Conservation (phyloP, 306 rosid species). For the Albizia julibrissin region DNA sequence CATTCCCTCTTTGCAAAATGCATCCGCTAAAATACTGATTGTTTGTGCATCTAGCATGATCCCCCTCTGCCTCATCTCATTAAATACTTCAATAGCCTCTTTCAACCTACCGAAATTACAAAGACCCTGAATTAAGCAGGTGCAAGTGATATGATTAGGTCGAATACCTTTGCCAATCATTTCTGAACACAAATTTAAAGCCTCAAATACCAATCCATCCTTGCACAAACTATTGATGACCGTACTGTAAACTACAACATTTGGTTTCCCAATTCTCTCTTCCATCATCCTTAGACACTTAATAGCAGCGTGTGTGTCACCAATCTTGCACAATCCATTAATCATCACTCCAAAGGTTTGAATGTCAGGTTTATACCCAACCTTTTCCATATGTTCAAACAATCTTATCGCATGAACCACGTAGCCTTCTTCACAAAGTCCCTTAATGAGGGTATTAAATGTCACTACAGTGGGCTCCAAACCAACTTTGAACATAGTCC, state of each 20-base stretch:
- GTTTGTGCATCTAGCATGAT: not conserved
- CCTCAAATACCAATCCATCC: not conserved
- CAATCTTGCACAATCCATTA: slow-evolving; percentile 7
- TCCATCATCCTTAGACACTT: not conserved
- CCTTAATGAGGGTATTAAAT: not conserved
- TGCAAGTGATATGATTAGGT: not conserved
- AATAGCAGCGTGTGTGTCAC: not conserved
- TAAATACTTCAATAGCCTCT: not conserved
- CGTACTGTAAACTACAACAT: not conserved
- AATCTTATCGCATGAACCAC: not conserved
- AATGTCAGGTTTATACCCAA: not conserved
- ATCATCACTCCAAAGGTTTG: slow-evolving; percentile 1
- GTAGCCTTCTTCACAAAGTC: slow-evolving; percentile 7
- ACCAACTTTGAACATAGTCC: slow-evolving; percentile 15
- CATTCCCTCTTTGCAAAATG: slow-evolving; percentile 8
- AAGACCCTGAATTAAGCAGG: slow-evolving; percentile 1
- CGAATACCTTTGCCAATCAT: not conserved
- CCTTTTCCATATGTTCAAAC: not conserved
- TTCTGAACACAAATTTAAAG: not conserved
- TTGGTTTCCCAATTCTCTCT: not conserved
- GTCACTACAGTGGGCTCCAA: slow-evolving; percentile 5
- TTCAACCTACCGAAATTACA: not conserved
- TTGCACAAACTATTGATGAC: slow-evolving; percentile 13
- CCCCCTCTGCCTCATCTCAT: not conserved
- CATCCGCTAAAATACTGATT: not conserved